phyloP scores from a whole-genome alignment of 1,284 basidiomycete species.

The Trichosporon asahii region DNA sequence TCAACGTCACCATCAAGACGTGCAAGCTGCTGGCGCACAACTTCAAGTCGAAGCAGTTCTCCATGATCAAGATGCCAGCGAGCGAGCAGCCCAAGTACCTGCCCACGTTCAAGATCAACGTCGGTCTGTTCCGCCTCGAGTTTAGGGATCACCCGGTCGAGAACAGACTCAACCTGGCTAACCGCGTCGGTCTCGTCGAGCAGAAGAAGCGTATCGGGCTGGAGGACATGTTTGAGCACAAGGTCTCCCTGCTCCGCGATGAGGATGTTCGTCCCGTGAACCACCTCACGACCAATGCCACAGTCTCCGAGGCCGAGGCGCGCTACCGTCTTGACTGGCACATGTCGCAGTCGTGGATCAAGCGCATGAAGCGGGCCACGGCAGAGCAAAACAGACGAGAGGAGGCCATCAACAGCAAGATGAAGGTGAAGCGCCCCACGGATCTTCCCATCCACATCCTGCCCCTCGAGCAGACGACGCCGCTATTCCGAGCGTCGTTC shows the following conservation, averaged over 20 bases:
- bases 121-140: conserved; percentile 68
- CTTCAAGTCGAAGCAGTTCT: conserved; percentile 30
- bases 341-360: conserved; percentile 76
- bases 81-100: conserved; percentile 68
- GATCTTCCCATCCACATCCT: conserved; percentile 55
- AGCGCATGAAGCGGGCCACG: conserved; percentile 54
- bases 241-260: conserved; percentile 59
- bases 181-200: conserved; percentile 72
- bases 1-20: conserved; percentile 64
- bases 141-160: conserved; percentile 88
- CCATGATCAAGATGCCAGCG: conserved; percentile 56
- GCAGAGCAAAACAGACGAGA: conserved; percentile 54
- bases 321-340: conserved; percentile 67
- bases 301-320: conserved; percentile 69
- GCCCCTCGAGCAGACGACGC: conserved; percentile 58
- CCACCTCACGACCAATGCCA: conserved; percentile 41
- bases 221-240: conserved; percentile 76
- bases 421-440: conserved; percentile 32
- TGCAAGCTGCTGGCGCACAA: conserved; percentile 60
- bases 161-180: conserved; percentile 71
- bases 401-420: conserved; percentile 41
- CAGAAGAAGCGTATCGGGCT: conserved; percentile 70
- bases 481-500: conserved; percentile 70
- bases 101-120: conserved; percentile 63
- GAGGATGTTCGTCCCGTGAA: conserved; percentile 19